phyloP scores from a whole-genome alignment of 2,329 filamentous ascomycete genomes.

The Pseudocercospora vitis region DNA sequence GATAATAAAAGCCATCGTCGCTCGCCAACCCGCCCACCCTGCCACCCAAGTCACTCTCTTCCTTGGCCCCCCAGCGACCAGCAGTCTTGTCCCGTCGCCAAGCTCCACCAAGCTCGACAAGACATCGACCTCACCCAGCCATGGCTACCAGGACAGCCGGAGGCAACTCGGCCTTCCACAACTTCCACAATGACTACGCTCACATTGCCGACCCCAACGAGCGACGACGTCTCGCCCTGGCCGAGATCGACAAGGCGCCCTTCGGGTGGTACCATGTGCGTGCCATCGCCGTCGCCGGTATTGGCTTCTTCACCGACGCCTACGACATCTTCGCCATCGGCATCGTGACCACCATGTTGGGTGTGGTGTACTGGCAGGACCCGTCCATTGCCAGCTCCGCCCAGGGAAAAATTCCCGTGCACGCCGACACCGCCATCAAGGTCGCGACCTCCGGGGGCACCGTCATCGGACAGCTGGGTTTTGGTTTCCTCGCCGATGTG shows the following conservation, averaged over 20 bases:
- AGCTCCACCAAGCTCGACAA: slow-evolving; percentile 7
- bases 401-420: slow-evolving; percentile 59
- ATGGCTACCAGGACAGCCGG: slow-evolving; percentile 42
- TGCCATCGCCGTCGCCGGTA: slow-evolving; percentile 73
- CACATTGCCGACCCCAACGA: slow-evolving; percentile 70
- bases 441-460: slow-evolving; percentile 80
- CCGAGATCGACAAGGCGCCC: slow-evolving; percentile 76
- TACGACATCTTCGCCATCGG: slow-evolving; percentile 77
- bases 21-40: slow-evolving; percentile 10
- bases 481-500: slow-evolving; percentile 75
- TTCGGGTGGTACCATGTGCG: slow-evolving; percentile 85
- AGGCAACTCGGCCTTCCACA: slow-evolving; percentile 71
- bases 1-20: slow-evolving; percentile 10
- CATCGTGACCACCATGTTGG: slow-evolving; percentile 71
- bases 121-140: not conserved
- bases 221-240: slow-evolving; percentile 73
- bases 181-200: slow-evolving; percentile 73
- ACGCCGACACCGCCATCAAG: slow-evolving; percentile 79
- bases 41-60: slow-evolving; percentile 18
- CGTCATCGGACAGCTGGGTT: slow-evolving; percentile 77
- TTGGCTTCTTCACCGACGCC: slow-evolving; percentile 86
- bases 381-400: slow-evolving; percentile 30
- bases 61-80: slow-evolving; percentile 17
- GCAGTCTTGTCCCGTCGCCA: slow-evolving; percentile 4
- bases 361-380: slow-evolving; percentile 69